Evolutionary conservation across 1,284 basidiomycete genomes (phyloP).

Genomic region (Porodaedalea pini): DNA sequence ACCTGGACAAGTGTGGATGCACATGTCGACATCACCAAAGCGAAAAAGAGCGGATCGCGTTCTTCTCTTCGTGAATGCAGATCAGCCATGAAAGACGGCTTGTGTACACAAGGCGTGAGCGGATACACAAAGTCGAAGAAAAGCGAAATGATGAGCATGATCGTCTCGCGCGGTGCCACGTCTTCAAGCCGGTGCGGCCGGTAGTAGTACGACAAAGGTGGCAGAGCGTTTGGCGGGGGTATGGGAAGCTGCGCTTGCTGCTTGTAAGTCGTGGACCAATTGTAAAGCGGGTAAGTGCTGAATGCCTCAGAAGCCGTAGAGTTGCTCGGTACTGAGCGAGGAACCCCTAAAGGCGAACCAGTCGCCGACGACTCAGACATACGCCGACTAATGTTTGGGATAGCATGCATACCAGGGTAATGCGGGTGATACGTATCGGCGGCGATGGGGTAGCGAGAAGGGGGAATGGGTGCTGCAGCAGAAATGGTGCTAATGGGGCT

Average conservation of each 20-base stretch:
- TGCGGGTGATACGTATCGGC: conserved; percentile 61
- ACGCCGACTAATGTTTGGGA: conserved; percentile 37
- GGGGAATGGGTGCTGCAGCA: conserved; percentile 45
- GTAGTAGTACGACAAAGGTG: conserved; percentile 69
- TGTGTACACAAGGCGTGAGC: conserved; percentile 77
- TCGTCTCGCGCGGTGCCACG: conserved; percentile 71
- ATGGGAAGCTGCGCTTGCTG: conserved; percentile 51
- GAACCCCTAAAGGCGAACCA: conserved; percentile 5
- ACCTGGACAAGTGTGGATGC: conserved; percentile 81
- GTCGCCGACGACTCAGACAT: conserved; percentile 24
- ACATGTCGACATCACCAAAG: conserved; percentile 80
- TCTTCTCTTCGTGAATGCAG: conserved; percentile 74
- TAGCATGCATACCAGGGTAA: conserved; percentile 37
- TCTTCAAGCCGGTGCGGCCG: conserved; percentile 68
- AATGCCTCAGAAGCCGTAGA: conserved; percentile 47
- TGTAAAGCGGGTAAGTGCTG: conserved; percentile 61
- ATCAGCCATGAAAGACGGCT: conserved; percentile 84
- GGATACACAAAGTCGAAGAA: conserved; percentile 90
- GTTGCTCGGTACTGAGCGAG: conserved; percentile 4
- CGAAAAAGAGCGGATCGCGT: conserved; percentile 81
- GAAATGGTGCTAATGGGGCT: conserved; percentile 37
- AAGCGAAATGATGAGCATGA: conserved; percentile 73
- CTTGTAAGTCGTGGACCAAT: conserved; percentile 59
- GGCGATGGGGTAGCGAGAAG: conserved; percentile 67
- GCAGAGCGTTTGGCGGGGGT: conserved; percentile 50